Evolutionary conservation across 2,329 filamentous ascomycete species (phyloP).

Genomic region (Epichloe sylvatica): DNA sequence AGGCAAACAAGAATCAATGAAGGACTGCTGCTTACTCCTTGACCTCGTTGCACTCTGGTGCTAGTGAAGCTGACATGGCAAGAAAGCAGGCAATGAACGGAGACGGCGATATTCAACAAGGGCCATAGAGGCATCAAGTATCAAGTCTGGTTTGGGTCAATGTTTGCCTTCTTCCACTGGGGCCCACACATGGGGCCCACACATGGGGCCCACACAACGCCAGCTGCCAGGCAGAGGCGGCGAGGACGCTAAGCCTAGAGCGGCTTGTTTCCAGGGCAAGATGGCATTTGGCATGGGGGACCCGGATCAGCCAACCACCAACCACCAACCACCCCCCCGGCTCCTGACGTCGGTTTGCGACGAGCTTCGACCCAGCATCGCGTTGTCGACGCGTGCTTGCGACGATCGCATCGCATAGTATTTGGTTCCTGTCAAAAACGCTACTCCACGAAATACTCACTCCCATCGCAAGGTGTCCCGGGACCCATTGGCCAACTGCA

Average conservation of each 20-base stretch:
- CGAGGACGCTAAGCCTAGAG: neutral
- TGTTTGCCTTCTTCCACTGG: no score
- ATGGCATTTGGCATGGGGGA: neutral
- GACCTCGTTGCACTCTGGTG: conserved; percentile 85
- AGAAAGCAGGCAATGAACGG: neutral
- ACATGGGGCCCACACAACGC: no score
- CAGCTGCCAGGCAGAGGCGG: neutral
- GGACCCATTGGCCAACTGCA: neutral
- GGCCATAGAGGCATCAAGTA: neutral
- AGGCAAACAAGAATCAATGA: neutral
- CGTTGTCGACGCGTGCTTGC: neutral
- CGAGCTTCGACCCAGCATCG: neutral
- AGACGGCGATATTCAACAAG: neutral
- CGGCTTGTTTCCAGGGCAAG: neutral
- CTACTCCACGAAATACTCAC: neutral
- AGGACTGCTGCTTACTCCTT: conserved; percentile 58
- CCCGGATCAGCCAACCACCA: neutral
- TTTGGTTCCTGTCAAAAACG: neutral
- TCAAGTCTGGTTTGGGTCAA: no score
- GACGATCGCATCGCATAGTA: neutral
- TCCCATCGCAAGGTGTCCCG: no score
- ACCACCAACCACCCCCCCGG: neutral
- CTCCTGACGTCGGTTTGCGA: neutral
- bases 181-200: no score
- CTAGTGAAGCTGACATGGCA: conserved; percentile 75